Evolutionary conservation across 805 yeast species (phyloP).

Genomic region (Metschnikowia gelsemii): DNA sequence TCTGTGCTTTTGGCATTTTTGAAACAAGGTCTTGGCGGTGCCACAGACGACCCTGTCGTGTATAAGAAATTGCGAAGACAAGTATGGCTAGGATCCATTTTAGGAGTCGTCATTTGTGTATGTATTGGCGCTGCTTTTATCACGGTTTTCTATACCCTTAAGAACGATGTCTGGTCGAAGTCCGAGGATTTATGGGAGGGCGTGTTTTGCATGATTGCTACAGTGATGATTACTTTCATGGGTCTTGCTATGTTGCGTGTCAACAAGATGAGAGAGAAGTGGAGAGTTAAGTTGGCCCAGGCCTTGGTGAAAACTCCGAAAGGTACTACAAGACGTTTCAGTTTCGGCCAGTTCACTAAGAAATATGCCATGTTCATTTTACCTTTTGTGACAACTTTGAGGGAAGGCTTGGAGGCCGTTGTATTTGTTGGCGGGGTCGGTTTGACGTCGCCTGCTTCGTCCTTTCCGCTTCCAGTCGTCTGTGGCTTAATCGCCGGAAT

Average conservation of each 20-base stretch:
- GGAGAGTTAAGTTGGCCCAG: conserved; percentile 92
- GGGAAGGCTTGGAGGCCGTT: conserved; percentile 79
- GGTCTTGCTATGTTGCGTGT: conserved; percentile 95
- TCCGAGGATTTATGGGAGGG: conserved; percentile 98
- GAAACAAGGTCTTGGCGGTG: conserved; percentile 77
- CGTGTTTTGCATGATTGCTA: conserved; percentile 85
- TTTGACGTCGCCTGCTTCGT: conserved; percentile 29
- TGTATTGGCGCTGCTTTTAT: conserved; percentile 89
- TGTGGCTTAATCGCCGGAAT: conserved; percentile 81
- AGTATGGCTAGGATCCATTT: conserved; percentile 79
- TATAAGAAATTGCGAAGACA: conserved; percentile 73
- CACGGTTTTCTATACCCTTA: conserved; percentile 83
- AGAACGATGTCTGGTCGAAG: conserved; percentile 77
- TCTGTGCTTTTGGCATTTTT: conserved; percentile 90
- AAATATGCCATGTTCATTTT: conserved; percentile 86
- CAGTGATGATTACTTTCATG: conserved; percentile 86
- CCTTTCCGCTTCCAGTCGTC: conserved; percentile 93
- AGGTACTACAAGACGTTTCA: conserved; percentile 47
- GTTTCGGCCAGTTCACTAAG: conserved; percentile 53
- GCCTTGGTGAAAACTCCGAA: conserved; percentile 56
- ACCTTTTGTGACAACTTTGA: conserved; percentile 85
- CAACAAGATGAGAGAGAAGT: conserved; percentile 94
- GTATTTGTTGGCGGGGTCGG: conserved; percentile 49
- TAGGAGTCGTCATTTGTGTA: conserved; percentile 78
- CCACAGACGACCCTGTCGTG: conserved; percentile 46